phyloP scores from a whole-genome alignment of 176 grass and related monocot genomes.

The Raddia distichophylla region DNA sequence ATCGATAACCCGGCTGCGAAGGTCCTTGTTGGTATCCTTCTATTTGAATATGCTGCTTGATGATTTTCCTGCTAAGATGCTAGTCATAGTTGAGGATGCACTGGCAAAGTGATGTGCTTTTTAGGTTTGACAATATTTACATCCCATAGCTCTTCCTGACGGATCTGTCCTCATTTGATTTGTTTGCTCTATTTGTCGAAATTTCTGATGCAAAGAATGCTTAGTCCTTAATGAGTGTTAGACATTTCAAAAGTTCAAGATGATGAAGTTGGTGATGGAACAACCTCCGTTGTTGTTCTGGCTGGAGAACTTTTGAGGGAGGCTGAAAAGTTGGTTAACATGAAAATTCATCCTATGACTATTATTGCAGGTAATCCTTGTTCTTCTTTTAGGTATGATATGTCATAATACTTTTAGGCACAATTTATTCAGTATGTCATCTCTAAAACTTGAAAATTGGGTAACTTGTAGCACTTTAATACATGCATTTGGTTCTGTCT shows the following conservation, averaged over 20 bases:
- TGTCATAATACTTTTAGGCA: not conserved
- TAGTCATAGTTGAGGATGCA: not conserved
- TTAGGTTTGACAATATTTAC: not conserved
- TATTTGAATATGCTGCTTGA: not conserved
- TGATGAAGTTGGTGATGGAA: slow-evolving; percentile 97
- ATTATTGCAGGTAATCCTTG: slow-evolving; percentile 83
- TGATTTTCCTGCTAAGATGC: not conserved
- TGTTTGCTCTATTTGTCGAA: not conserved
- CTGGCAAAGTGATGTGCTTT: not conserved
- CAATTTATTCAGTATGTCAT: not conserved
- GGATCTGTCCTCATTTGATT: not conserved
- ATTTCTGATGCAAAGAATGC: not conserved
- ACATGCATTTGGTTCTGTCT: not conserved
- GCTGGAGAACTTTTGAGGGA: slow-evolving; percentile 92
- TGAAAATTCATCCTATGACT: slow-evolving; percentile 97
- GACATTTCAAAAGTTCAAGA: slow-evolving; percentile 99
- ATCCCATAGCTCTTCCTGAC: not conserved
- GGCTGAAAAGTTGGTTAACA: slow-evolving; percentile 83
- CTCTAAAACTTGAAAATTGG: not conserved
- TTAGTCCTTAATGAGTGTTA: slow-evolving; percentile 56
- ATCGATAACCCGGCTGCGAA: slow-evolving; percentile 95
- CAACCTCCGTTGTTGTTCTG: slow-evolving; percentile 94
- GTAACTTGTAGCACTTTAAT: not conserved
- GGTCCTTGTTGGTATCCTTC: slow-evolving; percentile 99
- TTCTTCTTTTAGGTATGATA: not conserved